Base-by-base conservation (phyloP, 768 basidiomycete genomes). In the Leccinellum luteum region DNA sequence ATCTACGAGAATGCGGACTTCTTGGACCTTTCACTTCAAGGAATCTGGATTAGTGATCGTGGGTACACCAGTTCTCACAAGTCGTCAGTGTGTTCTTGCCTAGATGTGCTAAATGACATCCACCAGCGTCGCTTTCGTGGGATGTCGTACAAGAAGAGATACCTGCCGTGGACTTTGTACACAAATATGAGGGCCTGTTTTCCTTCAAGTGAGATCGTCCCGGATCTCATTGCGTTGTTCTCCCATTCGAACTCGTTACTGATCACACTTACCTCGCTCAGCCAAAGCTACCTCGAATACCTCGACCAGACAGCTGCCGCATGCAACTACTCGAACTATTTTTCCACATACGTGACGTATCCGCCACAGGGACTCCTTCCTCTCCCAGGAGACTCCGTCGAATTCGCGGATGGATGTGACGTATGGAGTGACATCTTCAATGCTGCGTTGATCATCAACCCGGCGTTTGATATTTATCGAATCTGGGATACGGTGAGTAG, bases 31-130 rank as follows among this genome's bases (percentile, higher is more conserved):
- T 73, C 78, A 30, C 76, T 90, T 25, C 83, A 84, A 64, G 89
- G 89, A 4, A 82, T 86, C 44, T 90, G 87, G 85, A 81, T 89
- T 25, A 75, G 78, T 27, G 87, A 90, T 73, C 86, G 89, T 89
- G 63, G 69, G 85, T 65, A 23, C 30, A 51, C 17, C 5, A 43
- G 0, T 19, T 19, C n/a, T 41, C 38, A 6, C 50, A n/a, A 1
- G 2, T 38, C 52, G 10, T 54, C 14, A 17, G 14, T 19, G 23
- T 4, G 13, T 5, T 41, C 10, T 1, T 32, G 4, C 35, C 35
- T 25, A 52, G 31, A 41, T 10, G 47, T 53, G 6, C 31, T 49
- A 8, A 58, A 47, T 14, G 8, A 32, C 6, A 14, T 23, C 2
- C 12, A 44, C 35, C 52, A 87, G 86, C 86, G 15, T 74, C 75